phyloP scores from a whole-genome alignment of 1,284 basidiomycete species.

The Moesziomyces globuligerus region DNA sequence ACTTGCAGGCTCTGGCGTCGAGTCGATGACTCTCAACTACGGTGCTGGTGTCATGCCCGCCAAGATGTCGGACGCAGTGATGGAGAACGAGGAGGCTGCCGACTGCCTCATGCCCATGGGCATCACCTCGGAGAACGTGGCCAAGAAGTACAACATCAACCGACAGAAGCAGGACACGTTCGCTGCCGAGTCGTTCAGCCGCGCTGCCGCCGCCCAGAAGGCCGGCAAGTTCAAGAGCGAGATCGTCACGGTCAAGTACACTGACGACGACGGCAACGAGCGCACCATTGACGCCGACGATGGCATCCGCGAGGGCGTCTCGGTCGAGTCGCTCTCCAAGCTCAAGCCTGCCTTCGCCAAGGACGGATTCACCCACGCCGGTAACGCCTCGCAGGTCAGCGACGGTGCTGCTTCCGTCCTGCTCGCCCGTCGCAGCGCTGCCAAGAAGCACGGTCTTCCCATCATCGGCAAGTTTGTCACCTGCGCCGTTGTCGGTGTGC shows the following conservation, averaged over 20 bases:
- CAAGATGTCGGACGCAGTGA: slow-evolving; percentile 82
- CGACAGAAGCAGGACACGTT: slow-evolving; percentile 84
- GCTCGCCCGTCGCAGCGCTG: slow-evolving; percentile 84
- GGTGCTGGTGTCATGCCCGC: slow-evolving; percentile 78
- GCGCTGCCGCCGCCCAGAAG: slow-evolving; percentile 85
- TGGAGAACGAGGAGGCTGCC: slow-evolving; percentile 80
- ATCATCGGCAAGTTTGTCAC: slow-evolving; percentile 91
- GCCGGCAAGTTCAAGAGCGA: slow-evolving; percentile 91
- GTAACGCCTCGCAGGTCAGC: slow-evolving; percentile 93
- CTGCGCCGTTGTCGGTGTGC: slow-evolving; percentile 76
- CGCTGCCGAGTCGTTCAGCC: slow-evolving; percentile 82
- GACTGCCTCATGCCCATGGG: slow-evolving; percentile 98
- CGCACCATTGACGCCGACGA: slow-evolving; percentile 88
- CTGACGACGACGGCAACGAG: slow-evolving; percentile 81
- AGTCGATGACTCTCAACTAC: slow-evolving; percentile 81
- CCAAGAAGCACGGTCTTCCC: slow-evolving; percentile 87
- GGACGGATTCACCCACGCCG: slow-evolving; percentile 89
- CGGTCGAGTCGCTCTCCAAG: slow-evolving; percentile 83
- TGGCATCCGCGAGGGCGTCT: slow-evolving; percentile 85
- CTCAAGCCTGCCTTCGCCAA: slow-evolving; percentile 92
- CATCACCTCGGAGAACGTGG: slow-evolving; percentile 95
- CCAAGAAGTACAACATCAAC: slow-evolving; percentile 78
- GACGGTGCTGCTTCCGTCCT: slow-evolving; percentile 96
- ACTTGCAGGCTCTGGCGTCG: slow-evolving; percentile 81
- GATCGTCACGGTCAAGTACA: slow-evolving; percentile 84